Evolutionary conservation across 805 yeast genomes (phyloP).

Genomic region (Candida krabiensis): DNA sequence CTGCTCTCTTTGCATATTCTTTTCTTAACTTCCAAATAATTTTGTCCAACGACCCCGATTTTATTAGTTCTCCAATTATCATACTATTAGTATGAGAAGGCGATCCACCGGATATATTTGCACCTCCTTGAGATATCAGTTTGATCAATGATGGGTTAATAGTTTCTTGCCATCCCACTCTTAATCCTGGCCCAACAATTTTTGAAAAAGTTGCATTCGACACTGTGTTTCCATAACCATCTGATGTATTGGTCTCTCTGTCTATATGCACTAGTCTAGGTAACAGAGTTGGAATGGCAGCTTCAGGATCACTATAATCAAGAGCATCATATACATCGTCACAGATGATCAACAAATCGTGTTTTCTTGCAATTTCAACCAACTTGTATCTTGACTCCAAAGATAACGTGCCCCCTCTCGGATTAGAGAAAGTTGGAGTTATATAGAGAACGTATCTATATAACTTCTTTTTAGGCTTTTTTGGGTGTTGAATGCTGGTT

Average conservation of each 20-base stretch:
- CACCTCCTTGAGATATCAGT: slow-evolving; percentile 71
- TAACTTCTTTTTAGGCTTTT: slow-evolving; percentile 46
- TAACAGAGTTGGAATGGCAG: slow-evolving; percentile 7
- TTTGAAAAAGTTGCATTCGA: slow-evolving; percentile 81
- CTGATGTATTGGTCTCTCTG: slow-evolving; percentile 43
- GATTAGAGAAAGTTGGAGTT: slow-evolving; percentile 80
- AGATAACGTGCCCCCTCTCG: slow-evolving; percentile 67
- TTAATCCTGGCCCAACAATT: slow-evolving; percentile 76
- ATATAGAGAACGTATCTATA: slow-evolving; percentile 71
- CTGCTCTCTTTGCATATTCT: slow-evolving; percentile 49
- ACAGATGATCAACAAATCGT: slow-evolving; percentile 68
- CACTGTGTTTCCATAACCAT: slow-evolving; percentile 61
- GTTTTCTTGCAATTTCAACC: slow-evolving; percentile 65
- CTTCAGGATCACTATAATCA: slow-evolving; percentile 40
- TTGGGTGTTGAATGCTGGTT: slow-evolving; percentile 37
- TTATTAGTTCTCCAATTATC: slow-evolving; percentile 62
- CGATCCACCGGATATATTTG: slow-evolving; percentile 80
- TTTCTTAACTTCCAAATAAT: slow-evolving; percentile 45
- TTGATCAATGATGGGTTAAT: slow-evolving; percentile 52
- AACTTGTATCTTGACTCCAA: slow-evolving; percentile 49
- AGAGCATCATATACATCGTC: slow-evolving; percentile 85
- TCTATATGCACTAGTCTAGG: slow-evolving; percentile 61
- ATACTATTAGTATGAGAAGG: slow-evolving; percentile 74
- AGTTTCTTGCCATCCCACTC: slow-evolving; percentile 85
- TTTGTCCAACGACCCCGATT: slow-evolving; percentile 47